phyloP scores from a whole-genome alignment of 495 filamentous ascomycete genomes.

The Trichoderma reesei region DNA sequence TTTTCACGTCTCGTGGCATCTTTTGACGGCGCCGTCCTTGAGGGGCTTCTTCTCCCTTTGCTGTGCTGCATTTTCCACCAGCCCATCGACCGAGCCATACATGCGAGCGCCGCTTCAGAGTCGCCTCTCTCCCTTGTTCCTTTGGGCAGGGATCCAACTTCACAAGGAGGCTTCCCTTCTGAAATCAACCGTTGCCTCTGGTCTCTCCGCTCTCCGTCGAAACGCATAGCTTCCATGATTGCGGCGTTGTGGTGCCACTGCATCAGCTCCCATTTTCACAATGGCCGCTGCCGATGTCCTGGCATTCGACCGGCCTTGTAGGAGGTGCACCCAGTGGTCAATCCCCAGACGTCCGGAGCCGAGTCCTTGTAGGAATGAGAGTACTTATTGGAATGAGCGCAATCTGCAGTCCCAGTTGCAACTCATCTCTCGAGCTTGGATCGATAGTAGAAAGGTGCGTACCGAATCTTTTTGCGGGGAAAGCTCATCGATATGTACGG shows the following conservation, averaged over 20 bases:
- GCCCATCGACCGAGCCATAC: background rate
- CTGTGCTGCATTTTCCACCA: background rate
- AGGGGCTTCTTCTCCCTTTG: background rate
- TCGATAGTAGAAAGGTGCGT: conserved; percentile 23
- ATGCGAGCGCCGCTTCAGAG: background rate
- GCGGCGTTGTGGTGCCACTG: conserved; percentile 19
- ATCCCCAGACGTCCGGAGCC: conserved; percentile 11
- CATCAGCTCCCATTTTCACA: conserved; percentile 29
- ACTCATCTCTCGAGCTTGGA: conserved; percentile 27
- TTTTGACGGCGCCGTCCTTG: too few relatives aligned
- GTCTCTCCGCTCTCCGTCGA: background rate
- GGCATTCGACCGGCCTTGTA: conserved; percentile 24
- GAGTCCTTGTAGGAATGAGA: conserved; percentile 19
- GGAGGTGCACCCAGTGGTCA: conserved; percentile 20
- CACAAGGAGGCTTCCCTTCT: background rate
- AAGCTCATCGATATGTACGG: background rate
- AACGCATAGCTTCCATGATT: conserved; percentile 33
- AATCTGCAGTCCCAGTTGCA: conserved; percentile 17
- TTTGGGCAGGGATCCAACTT: background rate
- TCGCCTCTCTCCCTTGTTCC: background rate
- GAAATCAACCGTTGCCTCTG: background rate
- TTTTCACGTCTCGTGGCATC: too few relatives aligned
- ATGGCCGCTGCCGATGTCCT: conserved; percentile 35
- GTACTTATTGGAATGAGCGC: conserved; percentile 17
- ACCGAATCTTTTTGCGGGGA: too few relatives aligned